Evolutionary conservation across 306 rosid genomes (phyloP), one percentile per base, ranked within the genome.

Genomic region (Cucurbita argyrosperma): DNA sequence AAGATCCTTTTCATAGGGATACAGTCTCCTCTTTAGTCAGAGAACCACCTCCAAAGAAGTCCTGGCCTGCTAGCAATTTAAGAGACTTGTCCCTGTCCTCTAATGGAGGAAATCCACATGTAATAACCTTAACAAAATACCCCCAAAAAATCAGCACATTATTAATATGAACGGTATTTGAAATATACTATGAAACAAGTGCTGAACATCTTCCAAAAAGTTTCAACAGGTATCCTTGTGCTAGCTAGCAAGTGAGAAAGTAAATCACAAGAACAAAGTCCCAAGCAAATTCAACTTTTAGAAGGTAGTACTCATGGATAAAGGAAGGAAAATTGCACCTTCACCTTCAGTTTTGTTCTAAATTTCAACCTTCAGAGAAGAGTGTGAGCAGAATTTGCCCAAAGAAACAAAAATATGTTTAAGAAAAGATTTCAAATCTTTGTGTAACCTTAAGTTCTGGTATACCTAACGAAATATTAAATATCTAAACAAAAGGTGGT

Each of bases 91-190:
- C 88, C 80, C 98, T 89, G 55, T 88, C 97, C 77, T 89, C 97
- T 74, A 90, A 70, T 45, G 96, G 96, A 70, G 98, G 98, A 79
- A 94, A 94, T 76, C 98, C 97, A 75, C 97, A 94, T 9, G 97
- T 89, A 71, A 87, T 73, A 38, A 94, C 97, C 98, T 90, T 79
- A 75, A 81, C 55, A 69, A 47, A 46, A 70, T 50, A 82, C 8
- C 16, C 16, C 40, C 5, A 8, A 45, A 19, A 58, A 64, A 43
- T 40, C 45, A 64, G 15, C 54, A 43, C 55, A 7, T 67, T 21
- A 67, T 8, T 47, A 67, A 26, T 13, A 23, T 7, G 15, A 70
- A 50, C 6, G 51, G 13, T 68, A 49, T 68, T 68, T 23, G 15
- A 18, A 68, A 68, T 23, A 68, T 7, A 21, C 49, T 21, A 12